phyloP scores from a whole-genome alignment of 2,329 filamentous ascomycete species.

The Ustilaginoidea virens region DNA sequence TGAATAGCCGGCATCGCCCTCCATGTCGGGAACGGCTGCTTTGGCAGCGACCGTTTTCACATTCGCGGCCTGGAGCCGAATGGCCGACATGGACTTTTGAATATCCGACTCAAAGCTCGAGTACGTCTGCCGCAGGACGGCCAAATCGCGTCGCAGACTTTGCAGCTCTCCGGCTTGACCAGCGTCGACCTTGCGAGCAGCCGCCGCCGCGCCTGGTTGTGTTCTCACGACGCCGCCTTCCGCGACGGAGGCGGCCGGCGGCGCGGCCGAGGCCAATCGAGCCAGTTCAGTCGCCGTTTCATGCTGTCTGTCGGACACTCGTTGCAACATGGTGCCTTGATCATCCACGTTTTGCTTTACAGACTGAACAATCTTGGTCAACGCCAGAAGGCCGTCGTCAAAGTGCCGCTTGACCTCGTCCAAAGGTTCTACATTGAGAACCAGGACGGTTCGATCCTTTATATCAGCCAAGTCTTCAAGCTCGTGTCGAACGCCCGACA shows the following conservation, averaged over 20 bases:
- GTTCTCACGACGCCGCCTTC: conserved; percentile 23
- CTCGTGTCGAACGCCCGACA: conserved; percentile 94
- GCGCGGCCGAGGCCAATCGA: conserved; percentile 31
- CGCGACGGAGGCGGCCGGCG: conserved; percentile 24
- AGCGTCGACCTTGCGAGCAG: conserved; percentile 32
- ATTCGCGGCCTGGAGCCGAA: conserved; percentile 65
- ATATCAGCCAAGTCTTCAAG: conserved; percentile 85
- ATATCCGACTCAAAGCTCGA: conserved; percentile 82
- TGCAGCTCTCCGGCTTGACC: conserved; percentile 66
- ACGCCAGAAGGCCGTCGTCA: conserved; percentile 71
- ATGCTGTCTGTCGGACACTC: conserved; percentile 80
- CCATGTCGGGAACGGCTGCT: conserved; percentile 52
- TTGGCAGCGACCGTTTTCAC: conserved; percentile 66
- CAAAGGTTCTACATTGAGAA: conserved; percentile 79
- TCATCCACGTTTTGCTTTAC: conserved; percentile 73
- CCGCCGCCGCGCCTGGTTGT: conserved; percentile 14
- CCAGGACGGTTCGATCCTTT: conserved; percentile 89
- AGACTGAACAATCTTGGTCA: conserved; percentile 72
- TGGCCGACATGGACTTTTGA: conserved; percentile 68
- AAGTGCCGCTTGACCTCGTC: conserved; percentile 96
- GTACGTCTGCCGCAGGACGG: conserved; percentile 84
- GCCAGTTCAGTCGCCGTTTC: conserved; percentile 82
- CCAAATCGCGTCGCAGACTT: conserved; percentile 71
- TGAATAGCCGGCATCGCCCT: conserved; percentile 64
- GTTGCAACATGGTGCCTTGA: conserved; percentile 66